Percentiles rank a stretch among this genome's conserved stretches.
These are phyloP conservation scores for Fusarium goolgardi DNA, from an alignment of 2,329 filamentous ascomycete genomes.

Conservation along the genomic window DNA sequence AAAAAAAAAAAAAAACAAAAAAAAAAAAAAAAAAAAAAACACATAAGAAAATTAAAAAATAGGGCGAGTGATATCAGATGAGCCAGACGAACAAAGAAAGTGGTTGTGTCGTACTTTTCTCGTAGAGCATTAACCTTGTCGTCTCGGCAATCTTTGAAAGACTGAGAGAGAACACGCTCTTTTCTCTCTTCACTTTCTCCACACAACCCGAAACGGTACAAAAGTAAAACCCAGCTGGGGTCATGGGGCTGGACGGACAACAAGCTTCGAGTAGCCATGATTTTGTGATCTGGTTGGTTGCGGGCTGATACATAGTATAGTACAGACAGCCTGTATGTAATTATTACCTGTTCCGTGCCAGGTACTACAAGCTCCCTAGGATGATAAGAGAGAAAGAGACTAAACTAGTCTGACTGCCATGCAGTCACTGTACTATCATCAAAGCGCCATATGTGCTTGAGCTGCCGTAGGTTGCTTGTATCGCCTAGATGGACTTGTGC, in stretches of 20 bases:
- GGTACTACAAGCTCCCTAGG: slow-evolving; percentile 14
- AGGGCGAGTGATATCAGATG: slow-evolving; percentile 1
- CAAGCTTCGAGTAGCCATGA: slow-evolving; percentile 17
- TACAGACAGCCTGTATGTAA: neutral
- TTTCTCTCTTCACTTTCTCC: slow-evolving; percentile 30
- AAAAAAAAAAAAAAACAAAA: neutral
- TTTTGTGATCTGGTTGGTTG: slow-evolving; percentile 10
- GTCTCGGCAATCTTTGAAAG: slow-evolving; percentile 5
- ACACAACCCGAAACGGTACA: slow-evolving; percentile 18
- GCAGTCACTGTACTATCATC: neutral
- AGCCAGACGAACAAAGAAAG: slow-evolving; percentile 6
- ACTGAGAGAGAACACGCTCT: slow-evolving; percentile 18
- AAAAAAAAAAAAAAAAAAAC: neutral
- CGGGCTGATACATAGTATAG: neutral
- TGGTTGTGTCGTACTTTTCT: slow-evolving; percentile 17
- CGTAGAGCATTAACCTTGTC: slow-evolving; percentile 16
- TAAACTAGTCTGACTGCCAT: neutral
- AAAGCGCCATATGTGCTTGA: neutral
- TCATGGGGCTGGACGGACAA: slow-evolving; percentile 12
- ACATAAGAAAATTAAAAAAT: neutral
- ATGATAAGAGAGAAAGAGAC: neutral
- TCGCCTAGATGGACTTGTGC: slow-evolving; percentile 19
- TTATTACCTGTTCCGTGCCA: slow-evolving; percentile 12
- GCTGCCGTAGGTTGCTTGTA: slow-evolving; percentile 7
- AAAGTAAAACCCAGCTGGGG: slow-evolving; percentile 31